Evolutionary conservation across 805 yeast species (phyloP).

Genomic region (Candida xiaguanensis): DNA sequence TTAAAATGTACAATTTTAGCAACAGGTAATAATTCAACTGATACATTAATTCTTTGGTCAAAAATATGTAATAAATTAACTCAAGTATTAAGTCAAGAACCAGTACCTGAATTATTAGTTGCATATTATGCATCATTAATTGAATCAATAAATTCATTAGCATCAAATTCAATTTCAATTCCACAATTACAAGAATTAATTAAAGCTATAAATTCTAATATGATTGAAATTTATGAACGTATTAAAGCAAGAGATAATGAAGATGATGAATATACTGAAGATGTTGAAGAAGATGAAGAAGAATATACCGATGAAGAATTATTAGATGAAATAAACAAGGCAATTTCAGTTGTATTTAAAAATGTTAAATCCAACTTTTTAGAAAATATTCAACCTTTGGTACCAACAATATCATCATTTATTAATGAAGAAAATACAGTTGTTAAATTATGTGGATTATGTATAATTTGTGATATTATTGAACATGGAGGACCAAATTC

Average conservation of each 20-base stretch:
- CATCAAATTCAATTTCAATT: slow-evolving; percentile 55
- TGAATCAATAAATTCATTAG: slow-evolving; percentile 63
- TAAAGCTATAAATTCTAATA: slow-evolving; percentile 54
- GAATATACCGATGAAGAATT: slow-evolving; percentile 90
- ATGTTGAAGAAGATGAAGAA: slow-evolving; percentile 75
- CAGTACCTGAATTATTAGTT: slow-evolving; percentile 76
- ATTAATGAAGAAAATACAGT: slow-evolving; percentile 66
- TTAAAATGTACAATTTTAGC: slow-evolving; percentile 59
- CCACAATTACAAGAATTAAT: slow-evolving; percentile 56
- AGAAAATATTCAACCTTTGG: slow-evolving; percentile 58
- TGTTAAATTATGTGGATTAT: slow-evolving; percentile 71
- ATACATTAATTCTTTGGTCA: slow-evolving; percentile 68
- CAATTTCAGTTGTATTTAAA: slow-evolving; percentile 67
- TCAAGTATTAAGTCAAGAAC: slow-evolving; percentile 68
- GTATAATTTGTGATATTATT: slow-evolving; percentile 74
- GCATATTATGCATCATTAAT: slow-evolving; percentile 72
- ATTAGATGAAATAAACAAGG: slow-evolving; percentile 78
- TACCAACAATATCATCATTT: slow-evolving; percentile 60
- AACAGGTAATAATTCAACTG: slow-evolving; percentile 53
- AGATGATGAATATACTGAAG: slow-evolving; percentile 87
- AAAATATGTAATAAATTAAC: slow-evolving; percentile 65
- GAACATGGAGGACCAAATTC: slow-evolving; percentile 76
- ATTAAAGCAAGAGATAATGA: slow-evolving; percentile 67
- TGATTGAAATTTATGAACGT: slow-evolving; percentile 67
- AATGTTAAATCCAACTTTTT: slow-evolving; percentile 55